Percentiles rank a stretch among this genome's conserved stretches.
These are phyloP conservation scores for Acanthochlamys bracteata DNA, from an alignment of 106 monocot genomes.

Conservation along the genomic window DNA sequence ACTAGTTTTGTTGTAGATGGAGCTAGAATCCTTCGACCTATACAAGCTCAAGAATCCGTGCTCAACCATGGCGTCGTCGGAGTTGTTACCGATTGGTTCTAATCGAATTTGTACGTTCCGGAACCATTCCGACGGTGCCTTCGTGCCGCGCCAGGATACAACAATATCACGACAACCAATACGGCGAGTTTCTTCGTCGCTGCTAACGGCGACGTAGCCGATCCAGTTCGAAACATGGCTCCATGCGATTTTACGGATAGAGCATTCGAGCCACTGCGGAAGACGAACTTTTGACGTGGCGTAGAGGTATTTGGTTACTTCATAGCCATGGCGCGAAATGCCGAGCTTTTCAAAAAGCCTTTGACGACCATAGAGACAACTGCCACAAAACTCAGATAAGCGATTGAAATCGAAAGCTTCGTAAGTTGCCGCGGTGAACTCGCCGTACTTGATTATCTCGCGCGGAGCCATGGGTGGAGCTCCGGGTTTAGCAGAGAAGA, in stretches of 20 bases:
- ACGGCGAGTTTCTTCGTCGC: conserved; percentile 32
- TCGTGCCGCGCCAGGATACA: conserved; percentile 70
- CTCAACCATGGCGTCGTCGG: conserved; percentile 30
- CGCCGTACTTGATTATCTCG: conserved; percentile 72
- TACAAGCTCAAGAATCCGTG: conserved; percentile 57
- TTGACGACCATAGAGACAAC: conserved; percentile 32
- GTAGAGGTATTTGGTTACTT: conserved; percentile 50
- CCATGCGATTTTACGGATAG: conserved; percentile 38
- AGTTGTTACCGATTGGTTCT: conserved; percentile 12
- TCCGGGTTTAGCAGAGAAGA: conserved; percentile 36
- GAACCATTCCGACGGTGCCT: conserved; percentile 40
- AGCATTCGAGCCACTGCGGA: conserved; percentile 35
- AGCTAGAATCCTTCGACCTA: conserved; percentile 34
- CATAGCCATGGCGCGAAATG: conserved; percentile 29
- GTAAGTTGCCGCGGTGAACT: conserved; percentile 68
- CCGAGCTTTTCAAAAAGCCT: conserved; percentile 33
- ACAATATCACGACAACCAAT: conserved; percentile 51
- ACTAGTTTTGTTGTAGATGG: conserved; percentile 47
- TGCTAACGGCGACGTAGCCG: conserved; percentile 63
- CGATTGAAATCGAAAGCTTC: conserved; percentile 68
- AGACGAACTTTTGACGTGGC: conserved; percentile 51
- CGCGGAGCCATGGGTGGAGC: conserved; percentile 57
- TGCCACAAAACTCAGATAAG: conserved; percentile 37
- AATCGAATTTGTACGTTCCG: conserved; percentile 38
- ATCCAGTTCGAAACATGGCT: conserved; percentile 69